Conservation (phyloP, 306 rosid genomes). For the Alnus glutinosa region DNA sequence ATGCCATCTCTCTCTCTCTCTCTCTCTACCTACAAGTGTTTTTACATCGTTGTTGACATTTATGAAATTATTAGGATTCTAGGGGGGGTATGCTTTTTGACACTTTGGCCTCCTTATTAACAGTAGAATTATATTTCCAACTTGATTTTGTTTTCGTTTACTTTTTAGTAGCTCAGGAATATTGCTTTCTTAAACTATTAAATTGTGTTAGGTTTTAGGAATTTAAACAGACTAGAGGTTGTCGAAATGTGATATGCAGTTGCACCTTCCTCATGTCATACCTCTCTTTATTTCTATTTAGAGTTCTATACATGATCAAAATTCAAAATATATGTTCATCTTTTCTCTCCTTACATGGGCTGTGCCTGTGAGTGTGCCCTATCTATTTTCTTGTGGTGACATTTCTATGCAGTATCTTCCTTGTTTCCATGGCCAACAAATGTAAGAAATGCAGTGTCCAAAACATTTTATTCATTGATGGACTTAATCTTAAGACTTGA, state of each 20-base stretch:
- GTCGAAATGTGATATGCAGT: too few relatives aligned
- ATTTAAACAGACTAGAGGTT: background rate
- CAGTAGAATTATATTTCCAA: background rate
- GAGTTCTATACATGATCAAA: background rate
- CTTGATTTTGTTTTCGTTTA: background rate
- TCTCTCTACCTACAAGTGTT: background rate
- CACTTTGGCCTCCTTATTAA: background rate
- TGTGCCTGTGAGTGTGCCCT: background rate
- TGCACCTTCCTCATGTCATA: background rate
- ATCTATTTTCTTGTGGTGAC: background rate
- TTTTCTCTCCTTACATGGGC: background rate
- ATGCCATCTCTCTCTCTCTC: too few relatives aligned
- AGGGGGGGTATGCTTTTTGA: background rate
- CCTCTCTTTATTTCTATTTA: background rate
- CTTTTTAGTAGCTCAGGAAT: background rate
- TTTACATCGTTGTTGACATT: background rate
- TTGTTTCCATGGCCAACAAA: background rate
- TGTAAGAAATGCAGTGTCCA: background rate
- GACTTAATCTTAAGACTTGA: background rate
- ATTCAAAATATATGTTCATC: background rate
- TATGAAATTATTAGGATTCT: background rate
- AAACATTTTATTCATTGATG: background rate
- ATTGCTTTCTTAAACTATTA: background rate
- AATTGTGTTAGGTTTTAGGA: constrained; percentile 3
- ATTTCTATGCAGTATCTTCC: background rate